These are phyloP conservation scores for Ramularia endophylla DNA, from an alignment of 2,329 filamentous ascomycete genomes.

Conservation along the genomic window DNA sequence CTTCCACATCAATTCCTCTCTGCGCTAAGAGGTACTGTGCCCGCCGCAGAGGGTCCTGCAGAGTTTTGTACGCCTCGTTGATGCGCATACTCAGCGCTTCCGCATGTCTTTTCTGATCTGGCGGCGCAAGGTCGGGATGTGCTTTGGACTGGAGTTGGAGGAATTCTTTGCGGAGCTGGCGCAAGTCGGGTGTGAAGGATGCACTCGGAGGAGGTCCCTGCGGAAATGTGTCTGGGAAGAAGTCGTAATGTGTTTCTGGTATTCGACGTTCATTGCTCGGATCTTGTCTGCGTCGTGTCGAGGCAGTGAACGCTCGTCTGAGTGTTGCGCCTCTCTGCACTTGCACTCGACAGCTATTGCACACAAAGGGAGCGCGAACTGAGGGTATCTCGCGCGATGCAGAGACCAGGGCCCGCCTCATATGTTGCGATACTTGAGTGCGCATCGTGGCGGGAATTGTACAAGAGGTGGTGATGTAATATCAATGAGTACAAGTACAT, in stretches of 20 bases:
- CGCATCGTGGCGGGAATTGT: background rate
- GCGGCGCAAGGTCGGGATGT: conserved; percentile 62
- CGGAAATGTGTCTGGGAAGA: conserved; percentile 79
- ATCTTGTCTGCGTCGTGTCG: conserved; percentile 4
- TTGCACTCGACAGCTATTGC: conserved; percentile 13
- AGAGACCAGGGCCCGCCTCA: background rate
- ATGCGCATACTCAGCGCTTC: conserved; percentile 76
- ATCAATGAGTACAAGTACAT: background rate
- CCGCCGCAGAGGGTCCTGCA: conserved; percentile 68
- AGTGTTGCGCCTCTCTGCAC: background rate
- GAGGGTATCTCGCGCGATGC: background rate
- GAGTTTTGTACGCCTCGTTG: conserved; percentile 86
- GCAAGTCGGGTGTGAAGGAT: conserved; percentile 67
- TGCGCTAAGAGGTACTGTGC: conserved; percentile 76
- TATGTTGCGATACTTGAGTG: background rate
- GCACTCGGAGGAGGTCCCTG: conserved; percentile 70
- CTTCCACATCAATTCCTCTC: conserved; percentile 70
- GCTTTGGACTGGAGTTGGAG: conserved; percentile 71
- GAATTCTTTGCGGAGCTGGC: conserved; percentile 74
- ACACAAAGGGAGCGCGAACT: conserved; percentile 14
- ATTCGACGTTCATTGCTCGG: conserved; percentile 9
- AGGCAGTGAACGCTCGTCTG: conserved; percentile 8
- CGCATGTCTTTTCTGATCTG: conserved; percentile 53
- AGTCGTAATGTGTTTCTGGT: conserved; percentile 65
- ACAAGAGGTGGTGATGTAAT: background rate